phyloP scores from a whole-genome alignment of 345 rosid species.

The Brassica nigra region DNA sequence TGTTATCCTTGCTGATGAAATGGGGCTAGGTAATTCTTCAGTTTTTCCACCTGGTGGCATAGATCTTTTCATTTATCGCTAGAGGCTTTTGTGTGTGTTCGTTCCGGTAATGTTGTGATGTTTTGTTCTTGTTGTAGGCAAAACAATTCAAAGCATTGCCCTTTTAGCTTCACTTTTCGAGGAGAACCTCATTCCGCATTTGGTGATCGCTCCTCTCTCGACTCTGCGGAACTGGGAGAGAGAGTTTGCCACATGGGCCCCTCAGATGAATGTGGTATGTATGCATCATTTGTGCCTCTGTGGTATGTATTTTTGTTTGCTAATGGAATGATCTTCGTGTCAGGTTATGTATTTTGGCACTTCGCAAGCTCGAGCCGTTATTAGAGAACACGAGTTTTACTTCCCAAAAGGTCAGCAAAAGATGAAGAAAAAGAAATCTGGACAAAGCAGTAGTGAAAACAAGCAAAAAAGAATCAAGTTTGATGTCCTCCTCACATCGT shows the following conservation, averaged over 20 bases:
- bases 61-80: not conserved
- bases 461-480: slow-evolving; percentile 95
- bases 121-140: slow-evolving; percentile 58
- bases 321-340: slow-evolving; percentile 12
- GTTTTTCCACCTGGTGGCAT: slow-evolving; percentile 9
- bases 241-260: slow-evolving; percentile 98
- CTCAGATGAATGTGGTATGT: slow-evolving; percentile 97
- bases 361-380: slow-evolving; percentile 70
- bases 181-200: slow-evolving; percentile 66
- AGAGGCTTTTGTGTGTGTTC: slow-evolving; percentile 11
- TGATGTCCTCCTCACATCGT: slow-evolving; percentile 96
- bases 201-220: slow-evolving; percentile 99
- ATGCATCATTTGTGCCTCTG: slow-evolving; percentile 17
- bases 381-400: slow-evolving; percentile 94
- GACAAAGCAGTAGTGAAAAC: slow-evolving; percentile 73
- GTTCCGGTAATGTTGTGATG: slow-evolving; percentile 1
- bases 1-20: slow-evolving; percentile 99
- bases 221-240: slow-evolving; percentile 98
- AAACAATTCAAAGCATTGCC: slow-evolving; percentile 99
- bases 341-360: not conserved
- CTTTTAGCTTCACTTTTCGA: slow-evolving; percentile 89
- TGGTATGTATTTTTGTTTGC: not conserved
- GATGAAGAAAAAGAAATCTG: slow-evolving; percentile 89
- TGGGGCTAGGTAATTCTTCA: slow-evolving; percentile 84
- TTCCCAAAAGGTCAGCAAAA: slow-evolving; percentile 68